Percentiles rank a stretch among this genome's conserved stretches.
Evolutionary conservation across 1,284 basidiomycete species (phyloP).

Genomic region (Fomitopsis palustris): DNA sequence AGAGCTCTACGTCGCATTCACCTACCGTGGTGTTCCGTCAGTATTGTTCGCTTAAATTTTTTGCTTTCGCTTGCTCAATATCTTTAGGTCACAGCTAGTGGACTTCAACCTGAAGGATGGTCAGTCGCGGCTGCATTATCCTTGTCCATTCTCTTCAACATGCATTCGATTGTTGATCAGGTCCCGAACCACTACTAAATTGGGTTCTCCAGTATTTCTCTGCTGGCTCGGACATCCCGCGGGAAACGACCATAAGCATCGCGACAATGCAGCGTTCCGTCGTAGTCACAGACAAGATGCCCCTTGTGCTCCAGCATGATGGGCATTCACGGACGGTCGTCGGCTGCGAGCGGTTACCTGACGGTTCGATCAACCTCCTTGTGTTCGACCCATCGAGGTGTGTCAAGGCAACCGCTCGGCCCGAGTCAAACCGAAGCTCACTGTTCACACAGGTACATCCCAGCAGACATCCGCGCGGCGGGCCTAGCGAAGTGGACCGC

Average conservation of each 20-base stretch:
- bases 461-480: constrained; percentile 27
- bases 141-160: neutral
- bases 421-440: neutral
- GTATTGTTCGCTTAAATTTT: constrained; percentile 19
- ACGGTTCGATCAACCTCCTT: constrained; percentile 60
- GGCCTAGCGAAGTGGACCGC: constrained; percentile 25
- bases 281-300: constrained; percentile 59
- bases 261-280: constrained; percentile 51
- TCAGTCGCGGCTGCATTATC: constrained; percentile 13
- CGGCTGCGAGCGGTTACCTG: constrained; percentile 68
- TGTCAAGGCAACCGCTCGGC: too few relatives aligned
- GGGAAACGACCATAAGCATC: constrained; percentile 34
- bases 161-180: constrained; percentile 23
- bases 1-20: constrained; percentile 70
- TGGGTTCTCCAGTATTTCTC: constrained; percentile 72
- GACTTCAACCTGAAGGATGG: constrained; percentile 56
- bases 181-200: constrained; percentile 41
- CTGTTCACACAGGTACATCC: constrained; percentile 18
- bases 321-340: constrained; percentile 86
- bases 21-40: constrained; percentile 75
- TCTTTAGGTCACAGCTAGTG: constrained; percentile 52
- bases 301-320: constrained; percentile 75
- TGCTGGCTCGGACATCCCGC: constrained; percentile 24
- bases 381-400: constrained; percentile 81
- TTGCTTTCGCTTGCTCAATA: neutral